Conservation (phyloP, 176 grass and related monocot species). For the Musa acuminata region DNA sequence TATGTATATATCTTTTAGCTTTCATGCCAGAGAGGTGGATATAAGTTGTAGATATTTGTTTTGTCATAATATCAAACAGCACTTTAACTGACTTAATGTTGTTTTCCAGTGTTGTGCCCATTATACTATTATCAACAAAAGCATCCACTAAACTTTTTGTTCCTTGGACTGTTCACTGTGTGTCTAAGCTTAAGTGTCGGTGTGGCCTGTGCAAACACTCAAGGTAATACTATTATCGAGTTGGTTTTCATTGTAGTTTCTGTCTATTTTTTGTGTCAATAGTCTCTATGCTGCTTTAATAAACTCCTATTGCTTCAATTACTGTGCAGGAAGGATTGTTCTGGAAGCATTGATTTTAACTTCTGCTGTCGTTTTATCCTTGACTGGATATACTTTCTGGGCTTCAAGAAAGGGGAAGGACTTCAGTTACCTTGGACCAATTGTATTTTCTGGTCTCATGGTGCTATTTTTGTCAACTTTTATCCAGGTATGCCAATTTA, state of each 20-base stretch:
- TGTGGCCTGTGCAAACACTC: slow-evolving; percentile 90
- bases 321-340: slow-evolving; percentile 71
- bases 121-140: slow-evolving; percentile 90
- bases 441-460: slow-evolving; percentile 55
- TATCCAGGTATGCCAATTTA: slow-evolving; percentile 51
- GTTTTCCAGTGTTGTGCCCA: slow-evolving; percentile 62
- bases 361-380: slow-evolving; percentile 67
- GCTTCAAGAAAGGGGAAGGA: slow-evolving; percentile 97
- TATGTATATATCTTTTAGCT: neutral
- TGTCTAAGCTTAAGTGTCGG: slow-evolving; percentile 93
- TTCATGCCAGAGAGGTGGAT: neutral
- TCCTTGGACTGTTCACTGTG: slow-evolving; percentile 85
- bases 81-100: neutral
- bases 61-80: neutral
- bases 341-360: slow-evolving; percentile 90
- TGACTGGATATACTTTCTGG: slow-evolving; percentile 94
- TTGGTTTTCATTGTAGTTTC: neutral
- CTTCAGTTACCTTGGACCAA: slow-evolving; percentile 75
- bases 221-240: slow-evolving; percentile 33
- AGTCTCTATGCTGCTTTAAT: neutral
- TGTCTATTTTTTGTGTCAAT: neutral
- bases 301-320: slow-evolving; percentile 13
- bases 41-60: neutral
- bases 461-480: slow-evolving; percentile 76
- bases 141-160: slow-evolving; percentile 83